Conservation (phyloP, 176 grass and related monocot genomes). For the Stipa capillata region DNA sequence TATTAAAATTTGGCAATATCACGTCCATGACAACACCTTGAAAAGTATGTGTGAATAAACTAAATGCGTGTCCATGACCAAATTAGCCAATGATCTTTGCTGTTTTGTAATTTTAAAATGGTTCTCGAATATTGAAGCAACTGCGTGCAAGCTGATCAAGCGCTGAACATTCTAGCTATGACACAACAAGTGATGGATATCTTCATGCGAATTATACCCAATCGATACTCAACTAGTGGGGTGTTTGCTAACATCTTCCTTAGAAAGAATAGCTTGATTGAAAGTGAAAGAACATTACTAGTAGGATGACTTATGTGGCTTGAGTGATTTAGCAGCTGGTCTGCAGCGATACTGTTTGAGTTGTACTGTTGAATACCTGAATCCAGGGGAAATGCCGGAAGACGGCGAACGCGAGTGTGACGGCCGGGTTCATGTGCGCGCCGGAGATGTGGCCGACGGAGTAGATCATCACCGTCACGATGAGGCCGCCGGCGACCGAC, state of each 20-base stretch:
- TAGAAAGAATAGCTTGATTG: background rate
- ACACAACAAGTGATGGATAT: background rate
- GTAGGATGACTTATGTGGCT: background rate
- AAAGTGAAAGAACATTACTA: background rate
- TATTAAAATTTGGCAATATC: conserved; percentile 4
- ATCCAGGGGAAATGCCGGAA: conserved; percentile 92
- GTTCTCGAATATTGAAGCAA: background rate
- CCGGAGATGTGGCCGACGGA: conserved; percentile 95
- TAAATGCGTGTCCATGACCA: background rate
- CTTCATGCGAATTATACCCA: background rate
- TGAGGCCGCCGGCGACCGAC: conserved; percentile 84
- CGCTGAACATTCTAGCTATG: too few relatives aligned
- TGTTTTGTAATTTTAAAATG: background rate
- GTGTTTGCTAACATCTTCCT: background rate
- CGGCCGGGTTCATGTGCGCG: conserved; percentile 98
- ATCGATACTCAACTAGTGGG: background rate
- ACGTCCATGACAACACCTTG: conserved; percentile 11
- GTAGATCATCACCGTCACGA: conserved; percentile 98
- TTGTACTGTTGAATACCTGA: conserved; percentile 41
- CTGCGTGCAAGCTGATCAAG: too few relatives aligned
- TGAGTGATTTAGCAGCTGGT: background rate
- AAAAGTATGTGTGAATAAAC: conserved; percentile 8
- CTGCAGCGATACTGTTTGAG: background rate
- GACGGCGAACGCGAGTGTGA: conserved; percentile 84
- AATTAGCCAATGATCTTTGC: background rate